Evolutionary conservation across 148 eudicot species (phyloP), one percentile per base, ranked within the genome.

Genomic region (Vaccinium darrowii): DNA sequence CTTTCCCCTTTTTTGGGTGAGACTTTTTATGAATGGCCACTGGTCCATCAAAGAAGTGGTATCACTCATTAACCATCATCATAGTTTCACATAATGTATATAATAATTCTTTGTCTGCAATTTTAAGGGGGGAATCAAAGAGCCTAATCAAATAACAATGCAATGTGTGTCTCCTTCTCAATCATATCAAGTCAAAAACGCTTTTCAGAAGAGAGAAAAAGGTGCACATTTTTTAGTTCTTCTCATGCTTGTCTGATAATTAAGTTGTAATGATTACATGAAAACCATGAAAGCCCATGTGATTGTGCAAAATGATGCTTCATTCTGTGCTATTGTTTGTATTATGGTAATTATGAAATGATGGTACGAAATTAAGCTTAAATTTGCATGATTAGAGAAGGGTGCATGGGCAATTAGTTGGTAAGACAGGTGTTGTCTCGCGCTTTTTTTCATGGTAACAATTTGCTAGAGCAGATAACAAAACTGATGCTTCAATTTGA

Each of bases 221-320:
- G 36, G 21, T 36, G 4, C 50, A 73, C 39, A 36, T 36, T 39
- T 73, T 73, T 33, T 12, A 39, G 49, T 25, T 73, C 77, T 39
- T 16, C 39, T 73, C 77, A 73, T 73, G 77, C 77, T 73, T 73
- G 77, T 73, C 77, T 73, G 77, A 15, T 73, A 73, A 73, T 73
- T 73, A 73, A 73, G 77, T 73, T 36, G 50, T 73, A 19, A 73
- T 36, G 43, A 18, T 30, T 74, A 39, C 52, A 43, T 69, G 18
- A 72, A 27, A 27, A 36, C 36, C 19, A 73, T 67, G 36, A 27
- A 25, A 67, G 25, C 73, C 73, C 15, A 27, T 27, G 33, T 69
- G 78, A 75, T 75, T 75, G 78, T 19, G 78, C 8, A 75, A 10
- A 75, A 75, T 75, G 23, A 75, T 75, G 77, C 21, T 75, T 43